Percentiles rank a stretch among this genome's conserved stretches.
These are phyloP conservation scores for Suillus placidus DNA, from an alignment of 768 basidiomycete genomes.

Conservation along the genomic window DNA sequence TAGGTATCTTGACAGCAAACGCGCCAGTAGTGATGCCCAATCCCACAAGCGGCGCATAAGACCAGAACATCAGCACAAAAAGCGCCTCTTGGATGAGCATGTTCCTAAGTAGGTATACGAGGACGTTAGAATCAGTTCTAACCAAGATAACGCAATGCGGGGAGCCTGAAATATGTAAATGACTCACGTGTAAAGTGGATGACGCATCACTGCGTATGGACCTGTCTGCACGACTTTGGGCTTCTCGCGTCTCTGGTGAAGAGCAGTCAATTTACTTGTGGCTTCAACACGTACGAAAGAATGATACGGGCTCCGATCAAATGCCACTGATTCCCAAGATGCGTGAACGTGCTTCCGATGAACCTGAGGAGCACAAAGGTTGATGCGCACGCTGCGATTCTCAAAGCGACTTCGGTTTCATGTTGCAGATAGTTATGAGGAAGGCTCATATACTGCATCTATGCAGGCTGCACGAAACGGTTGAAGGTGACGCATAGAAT, in stretches of 20 bases:
- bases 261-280: neutral
- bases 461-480: constrained; percentile 37
- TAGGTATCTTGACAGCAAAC: constrained; percentile 37
- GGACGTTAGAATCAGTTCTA: neutral
- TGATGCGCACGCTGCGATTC: constrained; percentile 30
- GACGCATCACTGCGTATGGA: constrained; percentile 41
- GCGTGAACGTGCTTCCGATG: constrained; percentile 16
- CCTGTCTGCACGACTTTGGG: constrained; percentile 31
- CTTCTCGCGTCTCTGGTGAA: constrained; percentile 32
- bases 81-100: neutral
- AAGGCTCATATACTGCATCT: constrained; percentile 34
- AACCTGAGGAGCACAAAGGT: constrained; percentile 22
- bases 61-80: constrained; percentile 26
- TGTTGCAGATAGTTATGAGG: constrained; percentile 24
- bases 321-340: constrained; percentile 34
- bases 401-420: constrained; percentile 27
- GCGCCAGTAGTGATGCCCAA: constrained; percentile 24
- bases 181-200: constrained; percentile 38
- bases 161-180: no score
- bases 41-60: constrained; percentile 36
- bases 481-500: constrained; percentile 30
- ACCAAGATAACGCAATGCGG: neutral
- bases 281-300: neutral
- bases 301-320: constrained; percentile 32
- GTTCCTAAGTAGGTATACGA: neutral